These are phyloP conservation scores for Lipomyces mesembrius DNA, from an alignment of 805 yeast genomes.

Conservation along the genomic window DNA sequence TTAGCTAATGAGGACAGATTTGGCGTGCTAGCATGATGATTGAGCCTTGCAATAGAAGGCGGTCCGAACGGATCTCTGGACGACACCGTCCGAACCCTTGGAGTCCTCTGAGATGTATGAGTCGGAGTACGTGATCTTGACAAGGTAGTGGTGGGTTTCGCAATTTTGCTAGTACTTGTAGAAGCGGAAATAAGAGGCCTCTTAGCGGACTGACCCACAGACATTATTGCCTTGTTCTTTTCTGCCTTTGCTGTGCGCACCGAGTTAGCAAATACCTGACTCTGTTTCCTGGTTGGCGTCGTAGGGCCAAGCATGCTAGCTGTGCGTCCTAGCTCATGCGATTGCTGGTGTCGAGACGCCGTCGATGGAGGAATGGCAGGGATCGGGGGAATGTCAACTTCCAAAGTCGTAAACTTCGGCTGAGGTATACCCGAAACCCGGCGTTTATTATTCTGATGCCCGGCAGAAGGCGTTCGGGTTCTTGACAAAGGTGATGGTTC, in stretches of 20 bases:
- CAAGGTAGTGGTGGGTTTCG: constrained; percentile 7
- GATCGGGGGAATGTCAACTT: constrained; percentile 14
- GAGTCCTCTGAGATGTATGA: not conserved
- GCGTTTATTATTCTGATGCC: constrained; percentile 17
- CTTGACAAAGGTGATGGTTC: constrained; percentile 7
- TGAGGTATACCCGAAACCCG: constrained; percentile 23
- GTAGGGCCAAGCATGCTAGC: not conserved
- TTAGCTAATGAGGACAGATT: constrained; percentile 14
- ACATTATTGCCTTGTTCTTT: not conserved
- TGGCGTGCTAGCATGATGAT: constrained; percentile 34
- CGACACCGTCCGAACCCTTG: not conserved
- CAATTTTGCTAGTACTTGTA: constrained; percentile 11
- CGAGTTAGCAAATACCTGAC: constrained; percentile 5
- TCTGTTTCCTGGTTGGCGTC: constrained; percentile 17
- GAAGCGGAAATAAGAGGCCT: constrained; percentile 21
- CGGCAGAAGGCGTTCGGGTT: constrained; percentile 24
- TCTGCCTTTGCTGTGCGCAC: not conserved
- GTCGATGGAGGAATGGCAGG: constrained; percentile 6
- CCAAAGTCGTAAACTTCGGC: constrained; percentile 16
- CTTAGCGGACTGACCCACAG: constrained; percentile 5
- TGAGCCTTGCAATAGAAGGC: constrained; percentile 16
- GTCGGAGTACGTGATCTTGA: not conserved
- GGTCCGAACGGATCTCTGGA: constrained; percentile 26
- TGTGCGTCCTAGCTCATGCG: constrained; percentile 7
- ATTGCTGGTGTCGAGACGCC: not conserved